Percentiles rank a stretch among this genome's conserved stretches.
These are phyloP conservation scores for Kurtzmaniella quercitrusa DNA, from an alignment of 1,139 yeast species.

Conservation along the genomic window DNA sequence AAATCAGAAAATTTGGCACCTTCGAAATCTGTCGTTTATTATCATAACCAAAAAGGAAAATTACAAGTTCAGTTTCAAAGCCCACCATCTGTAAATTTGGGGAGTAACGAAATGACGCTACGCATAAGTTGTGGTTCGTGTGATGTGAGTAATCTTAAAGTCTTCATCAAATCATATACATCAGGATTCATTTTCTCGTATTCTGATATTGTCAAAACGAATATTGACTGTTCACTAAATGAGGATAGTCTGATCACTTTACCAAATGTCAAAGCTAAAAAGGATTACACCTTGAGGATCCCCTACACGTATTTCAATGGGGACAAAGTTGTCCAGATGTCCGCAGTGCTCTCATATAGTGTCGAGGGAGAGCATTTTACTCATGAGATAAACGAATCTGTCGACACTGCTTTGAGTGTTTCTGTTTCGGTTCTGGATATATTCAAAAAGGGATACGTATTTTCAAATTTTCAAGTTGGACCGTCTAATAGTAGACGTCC, in stretches of 20 bases:
- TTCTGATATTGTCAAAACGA: background rate
- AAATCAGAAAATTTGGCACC: background rate
- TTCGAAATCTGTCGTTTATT: background rate
- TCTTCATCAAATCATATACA: slow-evolving; percentile 15
- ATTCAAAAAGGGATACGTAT: slow-evolving; percentile 51
- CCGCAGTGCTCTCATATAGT: slow-evolving; percentile 30
- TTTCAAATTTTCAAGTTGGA: slow-evolving; percentile 66
- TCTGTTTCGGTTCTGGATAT: slow-evolving; percentile 79
- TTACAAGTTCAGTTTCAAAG: slow-evolving; percentile 20
- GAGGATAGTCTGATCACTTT: slow-evolving; percentile 15
- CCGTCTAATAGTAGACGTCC: slow-evolving; percentile 53
- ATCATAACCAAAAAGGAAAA: slow-evolving; percentile 18
- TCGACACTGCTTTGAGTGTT: slow-evolving; percentile 52
- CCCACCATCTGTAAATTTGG: slow-evolving; percentile 18
- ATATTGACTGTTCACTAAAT: slow-evolving; percentile 2
- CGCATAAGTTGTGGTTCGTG: slow-evolving; percentile 18
- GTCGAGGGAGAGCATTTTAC: slow-evolving; percentile 17
- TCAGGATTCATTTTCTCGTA: slow-evolving; percentile 13
- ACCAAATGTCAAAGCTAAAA: slow-evolving; percentile 17
- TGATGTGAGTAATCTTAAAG: slow-evolving; percentile 12
- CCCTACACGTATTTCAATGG: slow-evolving; percentile 26
- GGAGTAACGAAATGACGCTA: slow-evolving; percentile 19
- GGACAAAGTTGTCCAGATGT: slow-evolving; percentile 22
- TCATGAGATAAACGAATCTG: slow-evolving; percentile 22
- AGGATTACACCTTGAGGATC: slow-evolving; percentile 13